Conservation (phyloP, 805 yeast genomes). For the Spencermartinsiella europaea region DNA sequence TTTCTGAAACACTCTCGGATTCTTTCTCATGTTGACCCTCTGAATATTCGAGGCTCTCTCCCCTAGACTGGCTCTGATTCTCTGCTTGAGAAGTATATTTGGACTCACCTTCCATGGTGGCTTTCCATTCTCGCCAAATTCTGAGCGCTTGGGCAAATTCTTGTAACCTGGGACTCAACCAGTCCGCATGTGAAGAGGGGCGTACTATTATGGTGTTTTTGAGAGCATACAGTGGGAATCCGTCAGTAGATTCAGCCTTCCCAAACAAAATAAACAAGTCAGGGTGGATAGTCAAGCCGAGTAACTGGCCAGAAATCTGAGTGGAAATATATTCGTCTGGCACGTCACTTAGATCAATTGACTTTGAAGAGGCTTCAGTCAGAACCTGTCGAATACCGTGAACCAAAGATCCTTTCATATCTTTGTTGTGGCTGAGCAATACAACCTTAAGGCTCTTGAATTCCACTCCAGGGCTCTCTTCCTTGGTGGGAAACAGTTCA, state of each 20-base stretch:
- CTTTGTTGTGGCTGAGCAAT: not conserved
- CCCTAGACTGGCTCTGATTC: too few species aligned
- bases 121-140: not conserved
- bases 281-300: slow-evolving; percentile 1
- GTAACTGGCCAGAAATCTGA: not conserved
- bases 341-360: slow-evolving; percentile 3
- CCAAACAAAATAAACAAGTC: slow-evolving; percentile 7
- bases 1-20: too few species aligned
- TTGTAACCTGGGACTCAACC: slow-evolving; percentile 3
- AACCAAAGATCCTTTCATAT: not conserved
- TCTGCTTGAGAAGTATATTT: too few species aligned
- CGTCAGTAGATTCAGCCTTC: slow-evolving; percentile 1
- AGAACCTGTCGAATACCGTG: not conserved
- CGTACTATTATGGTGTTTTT: slow-evolving; percentile 7
- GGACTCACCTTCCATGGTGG: too few species aligned
- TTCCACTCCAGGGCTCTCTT: not conserved
- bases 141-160: not conserved
- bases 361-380: not conserved
- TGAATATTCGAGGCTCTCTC: too few species aligned
- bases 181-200: not conserved
- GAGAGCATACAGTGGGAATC: slow-evolving; percentile 11
- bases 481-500: not conserved
- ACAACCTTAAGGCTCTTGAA: not conserved
- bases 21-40: too few species aligned
- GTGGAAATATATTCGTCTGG: not conserved